Conservation (phyloP, 129 eudicot species). For the Saposhnikovia divaricata region DNA sequence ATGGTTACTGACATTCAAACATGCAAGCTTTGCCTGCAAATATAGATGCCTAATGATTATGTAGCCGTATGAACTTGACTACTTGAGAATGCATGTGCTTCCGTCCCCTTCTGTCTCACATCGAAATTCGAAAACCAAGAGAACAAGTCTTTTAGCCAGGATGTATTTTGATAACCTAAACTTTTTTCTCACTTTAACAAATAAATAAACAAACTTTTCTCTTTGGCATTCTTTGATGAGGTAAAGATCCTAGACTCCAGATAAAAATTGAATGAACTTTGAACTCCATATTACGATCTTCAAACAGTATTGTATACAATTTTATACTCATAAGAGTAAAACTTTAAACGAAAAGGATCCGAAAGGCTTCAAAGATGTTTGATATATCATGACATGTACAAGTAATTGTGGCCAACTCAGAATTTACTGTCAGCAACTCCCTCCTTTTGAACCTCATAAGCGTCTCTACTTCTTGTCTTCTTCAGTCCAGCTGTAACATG, state of each 20-base stretch:
- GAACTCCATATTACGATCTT: neutral
- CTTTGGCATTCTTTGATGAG: neutral
- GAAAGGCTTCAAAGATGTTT: neutral
- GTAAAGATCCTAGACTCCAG: neutral
- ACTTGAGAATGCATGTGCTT: neutral
- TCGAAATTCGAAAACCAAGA: neutral
- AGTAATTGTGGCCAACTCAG: constrained; percentile 16
- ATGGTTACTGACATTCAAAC: neutral
- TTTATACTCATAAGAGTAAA: neutral
- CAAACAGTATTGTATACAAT: neutral
- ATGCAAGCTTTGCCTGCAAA: neutral
- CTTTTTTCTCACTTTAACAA: too few relatives aligned
- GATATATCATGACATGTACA: neutral
- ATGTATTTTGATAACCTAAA: neutral
- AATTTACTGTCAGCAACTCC: constrained; percentile 39
- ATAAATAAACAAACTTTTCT: neutral
- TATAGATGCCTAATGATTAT: neutral
- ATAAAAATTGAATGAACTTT: neutral
- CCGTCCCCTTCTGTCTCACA: neutral
- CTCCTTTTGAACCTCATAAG: constrained; percentile 39
- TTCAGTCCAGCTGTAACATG: constrained; percentile 39
- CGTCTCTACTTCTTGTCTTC: constrained; percentile 32
- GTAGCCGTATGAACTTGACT: too few relatives aligned
- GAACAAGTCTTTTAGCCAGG: neutral
- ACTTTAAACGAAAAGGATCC: neutral